These are phyloP conservation scores for Phlyctochytrium planicorne DNA, from an alignment of 192 early-diverging fungal species.

Conservation along the genomic window DNA sequence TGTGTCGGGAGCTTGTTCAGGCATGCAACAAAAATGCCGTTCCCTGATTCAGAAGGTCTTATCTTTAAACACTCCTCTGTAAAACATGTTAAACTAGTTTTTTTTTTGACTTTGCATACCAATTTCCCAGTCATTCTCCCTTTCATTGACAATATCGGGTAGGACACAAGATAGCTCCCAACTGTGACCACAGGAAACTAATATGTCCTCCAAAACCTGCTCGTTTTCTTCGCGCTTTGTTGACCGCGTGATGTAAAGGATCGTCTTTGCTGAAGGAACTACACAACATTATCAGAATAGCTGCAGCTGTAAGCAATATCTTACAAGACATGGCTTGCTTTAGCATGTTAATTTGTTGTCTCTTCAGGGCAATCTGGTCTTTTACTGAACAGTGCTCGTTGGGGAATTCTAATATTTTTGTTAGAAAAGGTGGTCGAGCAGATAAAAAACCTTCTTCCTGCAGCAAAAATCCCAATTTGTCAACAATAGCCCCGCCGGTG, in stretches of 20 bases:
- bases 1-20: conserved; percentile 52
- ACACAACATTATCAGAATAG: too few species aligned
- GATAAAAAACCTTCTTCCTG: conserved; percentile 55
- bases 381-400: conserved; percentile 47
- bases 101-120: conserved; percentile 21
- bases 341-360: conserved; percentile 67
- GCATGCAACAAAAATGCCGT: conserved; percentile 91
- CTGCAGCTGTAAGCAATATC: too few species aligned
- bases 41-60: conserved; percentile 60
- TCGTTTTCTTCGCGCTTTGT: conserved; percentile 89
- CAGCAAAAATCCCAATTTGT: conserved; percentile 77
- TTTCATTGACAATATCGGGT: conserved; percentile 38
- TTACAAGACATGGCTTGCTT: conserved; percentile 67
- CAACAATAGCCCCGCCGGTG: conserved; percentile 88
- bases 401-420: conserved; percentile 68
- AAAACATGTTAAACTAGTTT: conserved; percentile 12
- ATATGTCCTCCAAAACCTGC: conserved; percentile 71
- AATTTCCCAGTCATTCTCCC: conserved; percentile 33
- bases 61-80: conserved; percentile 56
- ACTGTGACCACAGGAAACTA: conserved; percentile 37
- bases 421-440: conserved; percentile 16
- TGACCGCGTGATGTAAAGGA: conserved; percentile 94
- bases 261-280: conserved; percentile 76
- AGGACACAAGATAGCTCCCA: conserved; percentile 50
- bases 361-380: conserved; percentile 43